Base-by-base conservation (phyloP, 345 rosid genomes). In the Durio zibethinus region DNA sequence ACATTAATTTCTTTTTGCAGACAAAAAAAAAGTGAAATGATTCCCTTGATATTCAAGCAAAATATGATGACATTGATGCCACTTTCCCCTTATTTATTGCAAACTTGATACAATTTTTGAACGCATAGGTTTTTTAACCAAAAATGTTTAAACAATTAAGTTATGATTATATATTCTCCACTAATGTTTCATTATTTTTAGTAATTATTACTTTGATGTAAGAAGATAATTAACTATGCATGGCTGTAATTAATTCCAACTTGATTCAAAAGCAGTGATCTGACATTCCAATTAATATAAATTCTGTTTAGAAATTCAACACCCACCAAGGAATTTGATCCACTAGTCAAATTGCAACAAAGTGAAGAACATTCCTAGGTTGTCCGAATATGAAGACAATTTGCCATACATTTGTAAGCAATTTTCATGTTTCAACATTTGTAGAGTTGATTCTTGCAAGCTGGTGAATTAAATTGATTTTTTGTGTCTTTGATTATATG, bases 41-140 rank as follows among this genome's bases (percentile, higher is more conserved):
- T 65, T 65, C 70, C 70, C 69, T n/a, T 38, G 0, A 65, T 65
- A 65, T 65, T 38, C 70, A 65, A 65, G 27, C 48, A 65, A 20
- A 64, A 10, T 36, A 2, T 38, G 45, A 65, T 38, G 48, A 11
- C 25, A 38, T 10, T 20, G 70, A 65, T 65, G 48, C 70, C 70
- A 14, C 36, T 10, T 64, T n/a, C 27, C 20, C 70, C 47, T 36
- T 6, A 10, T 12, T 27, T 14, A 38, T 65, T 64, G 69, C 69
- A 64, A 64, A 20, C 11, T 36, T 1, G 1, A 7, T 18, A 20
- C 7, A 64, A n/a, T n/a, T n/a, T n/a, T 64, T 7, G 4, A 20
- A 64, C 20, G 69, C 69, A 64, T 63, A 63, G 35, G 2, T 33
- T 61, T 18, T 0, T 63, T 35, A 5, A 35, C 68, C 8, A 33